These are phyloP conservation scores for Colletotrichum shisoi DNA, from an alignment of 2,329 filamentous ascomycete genomes.

Conservation along the genomic window DNA sequence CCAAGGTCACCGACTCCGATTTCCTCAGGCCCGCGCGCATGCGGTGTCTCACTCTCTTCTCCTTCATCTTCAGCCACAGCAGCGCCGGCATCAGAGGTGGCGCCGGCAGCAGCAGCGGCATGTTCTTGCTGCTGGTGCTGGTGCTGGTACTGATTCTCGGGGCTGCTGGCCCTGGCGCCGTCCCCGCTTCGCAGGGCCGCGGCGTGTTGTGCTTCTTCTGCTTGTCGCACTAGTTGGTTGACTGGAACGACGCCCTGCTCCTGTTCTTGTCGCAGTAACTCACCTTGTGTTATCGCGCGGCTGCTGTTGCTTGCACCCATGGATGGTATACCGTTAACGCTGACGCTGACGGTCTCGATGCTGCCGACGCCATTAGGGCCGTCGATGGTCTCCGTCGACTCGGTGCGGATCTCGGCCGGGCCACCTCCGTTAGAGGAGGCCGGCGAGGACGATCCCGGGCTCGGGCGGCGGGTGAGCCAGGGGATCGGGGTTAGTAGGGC, in stretches of 20 bases:
- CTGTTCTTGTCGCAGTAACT: conserved; percentile 86
- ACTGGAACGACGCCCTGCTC: conserved; percentile 79
- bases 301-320: conserved; percentile 50
- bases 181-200: conserved; percentile 33
- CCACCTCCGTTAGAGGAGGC: conserved; percentile 29
- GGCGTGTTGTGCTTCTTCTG: conserved; percentile 40
- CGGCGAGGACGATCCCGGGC: conserved; percentile 39
- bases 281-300: conserved; percentile 78
- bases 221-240: conserved; percentile 61
- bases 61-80: conserved; percentile 58
- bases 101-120: conserved; percentile 1
- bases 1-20: conserved; percentile 90
- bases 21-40: conserved; percentile 83
- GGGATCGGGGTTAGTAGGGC: conserved; percentile 93
- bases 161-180: conserved; percentile 28
- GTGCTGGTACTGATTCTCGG: conserved; percentile 41
- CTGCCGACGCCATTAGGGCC: conserved; percentile 80
- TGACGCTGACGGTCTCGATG: conserved; percentile 82
- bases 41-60: conserved; percentile 72
- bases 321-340: conserved; percentile 72
- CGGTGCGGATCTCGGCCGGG: conserved; percentile 68
- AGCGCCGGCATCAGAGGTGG: conserved; percentile 31
- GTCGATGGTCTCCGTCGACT: conserved; percentile 81
- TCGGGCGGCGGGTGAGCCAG: conserved; percentile 69
- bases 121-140: conserved; percentile 32